Base-by-base conservation (phyloP, 352 stramenopile genomes). In the Phytophthora foliorum region DNA sequence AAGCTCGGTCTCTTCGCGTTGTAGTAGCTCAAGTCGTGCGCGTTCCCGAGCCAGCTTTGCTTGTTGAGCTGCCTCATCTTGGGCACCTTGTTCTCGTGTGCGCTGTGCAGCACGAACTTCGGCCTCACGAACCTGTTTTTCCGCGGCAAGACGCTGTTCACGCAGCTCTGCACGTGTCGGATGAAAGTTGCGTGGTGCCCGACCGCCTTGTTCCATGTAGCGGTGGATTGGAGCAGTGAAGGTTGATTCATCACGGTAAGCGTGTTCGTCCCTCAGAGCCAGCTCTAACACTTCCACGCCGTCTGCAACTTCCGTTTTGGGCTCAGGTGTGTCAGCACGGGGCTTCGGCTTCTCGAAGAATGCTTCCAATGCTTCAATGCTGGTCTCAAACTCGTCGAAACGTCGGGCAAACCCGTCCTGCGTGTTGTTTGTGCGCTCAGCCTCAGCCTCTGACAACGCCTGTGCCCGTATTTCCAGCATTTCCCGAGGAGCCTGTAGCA, bases 1-100 rank as follows among this genome's bases (percentile, higher is more conserved):
- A 25, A 97, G 76, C 45, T 93, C 89, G 0, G 78, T 79, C 59
- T 97, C 90, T 70, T 96, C 89, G 13, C 77, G 75, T 52, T 96
- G 86, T 19, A 94, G 75, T 22, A 92, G 59, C 54, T 93, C 82
- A 25, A 96, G 79, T 7, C 88, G 83, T 16, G 75, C 75, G 42
- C 80, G 70, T 54, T 96, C 85, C 7, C 81, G 81, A 22, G 77
- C 79, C 6, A 90, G 61, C 1, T 80, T 81, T 19, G 77, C 67
- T 31, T 86, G 67, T 22, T 88, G 61, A 7, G 63, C 64, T 0
- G 75, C 73, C 7, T 82, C 77, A 25, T 94, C 74, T 44, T 82
- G 74, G 13, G 86, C 87, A 0, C 82, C 78, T 39, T 91, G 69
- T 21, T 94, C 84, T 4, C 60, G 51, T 4, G 73, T 80, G 11